Conservation (phyloP, 176 grass and related monocot genomes). For the Eragrostis curvula region DNA sequence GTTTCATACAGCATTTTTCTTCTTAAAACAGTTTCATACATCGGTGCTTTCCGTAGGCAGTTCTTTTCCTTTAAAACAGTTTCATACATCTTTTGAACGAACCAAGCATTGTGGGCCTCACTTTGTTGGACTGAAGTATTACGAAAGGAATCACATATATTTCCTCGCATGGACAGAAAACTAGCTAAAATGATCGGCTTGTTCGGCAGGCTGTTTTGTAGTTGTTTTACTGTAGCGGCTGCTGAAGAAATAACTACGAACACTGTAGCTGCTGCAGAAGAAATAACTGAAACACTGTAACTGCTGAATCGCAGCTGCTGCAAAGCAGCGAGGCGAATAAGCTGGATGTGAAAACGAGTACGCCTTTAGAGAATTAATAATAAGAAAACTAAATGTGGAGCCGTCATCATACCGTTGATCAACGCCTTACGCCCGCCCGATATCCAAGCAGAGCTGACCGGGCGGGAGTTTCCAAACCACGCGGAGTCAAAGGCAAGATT, state of each 20-base stretch:
- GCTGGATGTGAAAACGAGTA: neutral
- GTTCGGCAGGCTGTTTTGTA: too few species aligned
- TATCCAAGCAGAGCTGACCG: constrained; percentile 4
- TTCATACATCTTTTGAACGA: neutral
- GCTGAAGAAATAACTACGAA: too few species aligned
- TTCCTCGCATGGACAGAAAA: neutral
- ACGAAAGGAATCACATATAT: neutral
- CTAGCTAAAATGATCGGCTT: neutral
- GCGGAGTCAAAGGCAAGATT: constrained; percentile 11
- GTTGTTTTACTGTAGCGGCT: too few species aligned
- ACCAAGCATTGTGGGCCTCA: neutral
- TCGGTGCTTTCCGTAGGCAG: too few species aligned
- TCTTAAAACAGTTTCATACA: too few species aligned
- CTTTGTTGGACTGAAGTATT: neutral
- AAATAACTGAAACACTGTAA: too few species aligned
- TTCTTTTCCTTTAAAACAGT: too few species aligned
- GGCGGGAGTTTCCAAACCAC: neutral
- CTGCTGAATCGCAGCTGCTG: too few species aligned
- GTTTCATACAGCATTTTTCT: constrained; percentile 8
- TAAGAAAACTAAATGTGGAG: neutral
- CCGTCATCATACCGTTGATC: constrained; percentile 3
- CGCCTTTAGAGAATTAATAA: neutral
- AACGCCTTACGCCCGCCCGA: too few species aligned
- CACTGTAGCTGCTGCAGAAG: too few species aligned
- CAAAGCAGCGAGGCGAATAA: too few species aligned